Percentiles rank a stretch among this genome's conserved stretches.
Evolutionary conservation across 768 basidiomycete species (phyloP).

Genomic region (Pleurotus djamor): DNA sequence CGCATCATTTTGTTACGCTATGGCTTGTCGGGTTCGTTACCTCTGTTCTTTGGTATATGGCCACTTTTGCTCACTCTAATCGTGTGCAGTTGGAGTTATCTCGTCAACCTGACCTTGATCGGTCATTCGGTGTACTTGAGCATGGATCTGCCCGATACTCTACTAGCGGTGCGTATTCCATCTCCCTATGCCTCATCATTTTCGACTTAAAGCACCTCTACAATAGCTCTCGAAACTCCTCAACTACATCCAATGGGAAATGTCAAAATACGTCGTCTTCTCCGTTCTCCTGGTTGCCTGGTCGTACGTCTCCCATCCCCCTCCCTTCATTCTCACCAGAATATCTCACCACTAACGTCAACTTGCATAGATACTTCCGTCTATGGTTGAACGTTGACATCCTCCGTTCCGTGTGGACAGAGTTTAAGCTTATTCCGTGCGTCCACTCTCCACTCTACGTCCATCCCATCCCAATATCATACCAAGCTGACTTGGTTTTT

Average conservation of each 20-base stretch:
- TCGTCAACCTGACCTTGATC: conserved; percentile 78
- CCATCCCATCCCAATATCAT: too few species aligned
- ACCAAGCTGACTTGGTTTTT: too few species aligned
- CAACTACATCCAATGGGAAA: conserved; percentile 79
- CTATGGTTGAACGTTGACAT: conserved; percentile 89
- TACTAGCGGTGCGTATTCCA: conserved; percentile 81
- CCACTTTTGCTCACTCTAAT: conserved; percentile 4
- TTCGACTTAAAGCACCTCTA: not conserved
- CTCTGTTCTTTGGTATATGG: not conserved
- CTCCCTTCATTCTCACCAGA: too few species aligned
- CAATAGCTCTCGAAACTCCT: conserved; percentile 77
- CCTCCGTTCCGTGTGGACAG: conserved; percentile 82
- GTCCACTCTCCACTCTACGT: too few species aligned
- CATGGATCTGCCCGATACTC: conserved; percentile 94
- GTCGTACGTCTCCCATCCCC: conserved; percentile 68
- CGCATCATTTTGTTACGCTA: conserved; percentile 90
- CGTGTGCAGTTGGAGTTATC: conserved; percentile 72
- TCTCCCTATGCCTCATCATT: not conserved
- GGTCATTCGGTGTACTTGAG: conserved; percentile 93
- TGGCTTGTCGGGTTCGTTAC: conserved; percentile 83
- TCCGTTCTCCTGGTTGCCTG: conserved; percentile 67
- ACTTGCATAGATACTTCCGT: conserved; percentile 87
- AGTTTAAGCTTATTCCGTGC: conserved; percentile 76
- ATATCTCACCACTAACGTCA: too few species aligned
- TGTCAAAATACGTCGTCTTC: conserved; percentile 62